Conservation (phyloP, 2,329 filamentous ascomycete genomes). For the Aureobasidium zeae region DNA sequence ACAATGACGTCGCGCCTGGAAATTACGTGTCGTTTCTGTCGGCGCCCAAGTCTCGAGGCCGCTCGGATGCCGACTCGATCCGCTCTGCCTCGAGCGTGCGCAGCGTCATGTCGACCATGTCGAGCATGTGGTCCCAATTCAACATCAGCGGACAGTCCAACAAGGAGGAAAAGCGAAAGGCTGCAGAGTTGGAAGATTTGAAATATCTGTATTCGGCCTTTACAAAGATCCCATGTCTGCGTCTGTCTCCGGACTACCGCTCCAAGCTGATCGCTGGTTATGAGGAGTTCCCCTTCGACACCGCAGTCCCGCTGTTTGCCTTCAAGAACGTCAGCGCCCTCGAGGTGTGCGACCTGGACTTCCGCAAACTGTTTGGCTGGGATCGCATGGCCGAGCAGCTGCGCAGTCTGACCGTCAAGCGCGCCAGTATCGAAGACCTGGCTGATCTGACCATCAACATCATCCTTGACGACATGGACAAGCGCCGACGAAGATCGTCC, state of each 20-base stretch:
- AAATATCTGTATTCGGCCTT: conserved; percentile 98
- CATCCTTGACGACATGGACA: conserved; percentile 93
- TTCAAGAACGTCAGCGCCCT: conserved; percentile 96
- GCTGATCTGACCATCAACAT: conserved; percentile 86
- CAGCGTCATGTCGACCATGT: conserved; percentile 97
- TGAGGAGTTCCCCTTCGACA: conserved; percentile 97
- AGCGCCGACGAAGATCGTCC: conserved; percentile 74
- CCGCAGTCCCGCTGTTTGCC: conserved; percentile 86
- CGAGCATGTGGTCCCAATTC: conserved; percentile 80
- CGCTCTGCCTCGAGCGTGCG: conserved; percentile 93
- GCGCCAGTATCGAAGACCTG: conserved; percentile 79
- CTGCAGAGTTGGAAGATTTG: conserved; percentile 72
- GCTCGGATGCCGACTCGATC: conserved; percentile 80
- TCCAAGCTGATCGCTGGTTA: conserved; percentile 84
- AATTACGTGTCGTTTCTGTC: conserved; percentile 96
- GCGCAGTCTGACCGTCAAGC: conserved; percentile 77
- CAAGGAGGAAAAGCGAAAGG: conserved; percentile 83
- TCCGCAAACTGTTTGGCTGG: conserved; percentile 95
- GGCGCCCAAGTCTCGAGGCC: conserved; percentile 68
- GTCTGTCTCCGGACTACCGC: conserved; percentile 84
- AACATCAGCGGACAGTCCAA: conserved; percentile 72
- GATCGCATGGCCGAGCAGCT: conserved; percentile 87
- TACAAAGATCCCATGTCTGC: conserved; percentile 91
- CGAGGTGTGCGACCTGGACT: conserved; percentile 92
- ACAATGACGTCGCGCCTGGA: conserved; percentile 73